Evolutionary conservation across 169 alveolate species (phyloP).

Genomic region (Plasmodium billcollinsi): DNA sequence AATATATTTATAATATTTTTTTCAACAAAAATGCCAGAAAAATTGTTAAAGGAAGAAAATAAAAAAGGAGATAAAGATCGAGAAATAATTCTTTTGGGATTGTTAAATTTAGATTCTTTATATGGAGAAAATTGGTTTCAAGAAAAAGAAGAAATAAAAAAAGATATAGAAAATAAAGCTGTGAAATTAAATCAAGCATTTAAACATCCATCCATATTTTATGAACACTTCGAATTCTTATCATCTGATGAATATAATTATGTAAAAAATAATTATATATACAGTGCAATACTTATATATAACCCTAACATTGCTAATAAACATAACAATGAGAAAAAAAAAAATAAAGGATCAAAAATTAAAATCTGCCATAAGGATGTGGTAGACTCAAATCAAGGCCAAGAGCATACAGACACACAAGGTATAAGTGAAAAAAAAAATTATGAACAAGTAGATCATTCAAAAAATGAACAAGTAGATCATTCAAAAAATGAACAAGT

Average conservation of each 20-base stretch:
- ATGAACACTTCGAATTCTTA: constrained; percentile 53
- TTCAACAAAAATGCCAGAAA: neutral
- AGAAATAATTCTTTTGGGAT: constrained; percentile 42
- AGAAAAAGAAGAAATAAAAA: constrained; percentile 50
- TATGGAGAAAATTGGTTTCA: constrained; percentile 44
- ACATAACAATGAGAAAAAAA: neutral
- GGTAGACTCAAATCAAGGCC: neutral
- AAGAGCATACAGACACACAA: neutral
- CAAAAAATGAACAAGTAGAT: neutral
- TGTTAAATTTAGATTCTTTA: constrained; percentile 38
- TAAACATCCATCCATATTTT: constrained; percentile 30
- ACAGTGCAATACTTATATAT: constrained; percentile 58
- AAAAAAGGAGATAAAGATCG: constrained; percentile 35
- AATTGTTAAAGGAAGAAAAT: neutral
- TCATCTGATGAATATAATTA: constrained; percentile 32
- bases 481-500: neutral
- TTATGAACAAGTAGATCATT: too few relatives aligned
- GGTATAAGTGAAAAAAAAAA: neutral
- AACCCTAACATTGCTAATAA: constrained; percentile 26
- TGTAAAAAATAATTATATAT: constrained; percentile 54
- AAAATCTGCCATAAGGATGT: too few relatives aligned
- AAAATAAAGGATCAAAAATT: neutral
- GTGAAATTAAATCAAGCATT: constrained; percentile 54
- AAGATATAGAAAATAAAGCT: constrained; percentile 30
- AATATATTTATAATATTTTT: neutral